Percentiles rank a stretch among this genome's conserved stretches.
These are phyloP conservation scores for Adansonia gregorii DNA, from an alignment of 441 rosid genomes.

Conservation along the genomic window DNA sequence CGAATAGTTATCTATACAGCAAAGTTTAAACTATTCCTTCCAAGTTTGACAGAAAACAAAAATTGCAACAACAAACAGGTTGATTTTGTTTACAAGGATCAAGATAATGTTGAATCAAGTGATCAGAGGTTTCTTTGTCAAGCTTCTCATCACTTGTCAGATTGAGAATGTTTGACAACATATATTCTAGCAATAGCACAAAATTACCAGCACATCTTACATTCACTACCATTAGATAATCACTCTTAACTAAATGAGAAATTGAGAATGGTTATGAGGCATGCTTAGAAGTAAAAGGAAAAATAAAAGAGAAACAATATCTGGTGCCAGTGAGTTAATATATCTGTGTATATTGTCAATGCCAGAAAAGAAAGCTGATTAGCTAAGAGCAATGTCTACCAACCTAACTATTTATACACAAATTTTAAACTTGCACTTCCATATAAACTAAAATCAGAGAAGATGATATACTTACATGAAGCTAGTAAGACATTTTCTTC, in stretches of 20 bases:
- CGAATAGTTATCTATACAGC: background rate
- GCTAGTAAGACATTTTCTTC: constrained; percentile 89
- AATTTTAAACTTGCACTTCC: background rate
- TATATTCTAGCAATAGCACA: background rate
- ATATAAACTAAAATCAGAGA: constrained; percentile 20
- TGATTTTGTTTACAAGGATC: background rate
- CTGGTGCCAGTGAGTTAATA: background rate
- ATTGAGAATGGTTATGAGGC: constrained; percentile 1
- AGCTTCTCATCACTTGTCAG: background rate
- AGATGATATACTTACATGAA: constrained; percentile 57
- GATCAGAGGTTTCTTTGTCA: constrained; percentile 12
- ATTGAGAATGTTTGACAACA: background rate
- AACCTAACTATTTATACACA: constrained; percentile 7
- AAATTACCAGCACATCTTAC: background rate
- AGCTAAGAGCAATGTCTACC: background rate
- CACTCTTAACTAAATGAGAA: constrained; percentile 4
- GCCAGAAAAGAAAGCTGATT: background rate
- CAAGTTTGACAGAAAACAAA: background rate
- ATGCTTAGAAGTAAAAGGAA: background rate
- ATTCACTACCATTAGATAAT: background rate
- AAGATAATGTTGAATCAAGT: background rate
- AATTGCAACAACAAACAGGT: background rate
- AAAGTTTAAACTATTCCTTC: background rate
- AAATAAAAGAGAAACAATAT: background rate
- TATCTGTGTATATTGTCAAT: constrained; percentile 12